Evolutionary conservation across 306 rosid species (phyloP).

Genomic region (Hippophae tibetana): DNA sequence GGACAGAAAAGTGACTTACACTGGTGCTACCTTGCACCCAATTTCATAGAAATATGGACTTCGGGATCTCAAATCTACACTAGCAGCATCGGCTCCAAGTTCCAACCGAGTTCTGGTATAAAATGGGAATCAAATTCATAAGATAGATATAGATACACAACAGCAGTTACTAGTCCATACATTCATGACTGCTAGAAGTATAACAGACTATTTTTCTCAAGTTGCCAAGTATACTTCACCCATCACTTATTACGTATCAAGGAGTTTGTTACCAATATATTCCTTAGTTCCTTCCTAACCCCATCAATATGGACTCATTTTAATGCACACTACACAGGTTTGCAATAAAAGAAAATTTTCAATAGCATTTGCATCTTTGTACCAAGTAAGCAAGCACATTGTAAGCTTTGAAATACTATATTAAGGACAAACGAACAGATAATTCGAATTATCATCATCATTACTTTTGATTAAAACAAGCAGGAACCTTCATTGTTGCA

Average conservation of each 20-base stretch:
- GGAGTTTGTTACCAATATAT: too few species aligned
- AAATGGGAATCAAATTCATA: constrained; percentile 13
- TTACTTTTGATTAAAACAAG: constrained; percentile 83
- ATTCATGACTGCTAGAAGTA: background rate
- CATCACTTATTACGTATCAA: too few species aligned
- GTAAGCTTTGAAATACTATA: background rate
- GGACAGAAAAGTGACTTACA: constrained; percentile 37
- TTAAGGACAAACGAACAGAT: constrained; percentile 5
- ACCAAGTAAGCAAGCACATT: background rate
- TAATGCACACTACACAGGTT: background rate
- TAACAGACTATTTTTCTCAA: too few species aligned
- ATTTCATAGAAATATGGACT: constrained; percentile 81
- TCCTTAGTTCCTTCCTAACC: too few species aligned
- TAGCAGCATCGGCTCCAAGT: constrained; percentile 79
- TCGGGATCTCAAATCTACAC: constrained; percentile 74
- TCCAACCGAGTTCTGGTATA: constrained; percentile 68
- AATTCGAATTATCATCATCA: constrained; percentile 2
- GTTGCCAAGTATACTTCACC: too few species aligned
- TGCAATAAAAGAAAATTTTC: background rate
- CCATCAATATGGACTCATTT: background rate
- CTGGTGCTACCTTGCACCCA: constrained; percentile 92
- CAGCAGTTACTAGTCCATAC: background rate
- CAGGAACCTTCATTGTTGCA: constrained; percentile 50
- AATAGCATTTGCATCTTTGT: background rate
- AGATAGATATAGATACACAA: background rate